Base-by-base conservation (phyloP, 179 eudicot genomes). In the Actinidia chinensis region DNA sequence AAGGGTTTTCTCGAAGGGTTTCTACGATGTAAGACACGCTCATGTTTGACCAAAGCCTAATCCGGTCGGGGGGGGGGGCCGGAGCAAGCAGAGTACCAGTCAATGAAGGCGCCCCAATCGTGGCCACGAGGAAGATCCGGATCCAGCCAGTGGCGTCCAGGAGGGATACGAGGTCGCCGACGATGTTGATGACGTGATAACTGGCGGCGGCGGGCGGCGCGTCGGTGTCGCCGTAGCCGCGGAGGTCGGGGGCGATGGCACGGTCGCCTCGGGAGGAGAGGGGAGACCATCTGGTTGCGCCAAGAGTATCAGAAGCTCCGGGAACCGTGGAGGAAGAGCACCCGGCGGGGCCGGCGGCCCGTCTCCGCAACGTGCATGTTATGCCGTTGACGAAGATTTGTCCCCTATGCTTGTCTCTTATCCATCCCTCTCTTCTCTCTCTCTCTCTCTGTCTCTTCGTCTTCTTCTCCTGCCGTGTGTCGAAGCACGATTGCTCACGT, bases 281-380 rank as follows among this genome's bases (percentile, higher is more conserved):
- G 12, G 84, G n/a, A 36, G 18, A 89, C 73, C 75, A 92, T 89
- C 73, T 92, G 97, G 87, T 90, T 89, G 51, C 97, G 89, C 97
- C 97, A 92, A 0, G 94, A 43, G 84, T 90, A 92, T 92, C 97
- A 91, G 50, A 90, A 87, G 75, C 90, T 94, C 0, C 94, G 97
- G 84, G 88, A 92, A 20, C 97, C 97, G 40, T 90, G 97, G 8
- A 92, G 85, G 75, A 90, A 80, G 1, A 92, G 82, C 48, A 92
- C 82, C 3, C 87, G 52, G 55, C n/a, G n/a, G 88, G 79, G 18
- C 80, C 89, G 2, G 59, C 77, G 0, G n/a, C 95, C 93, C 11
- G 77, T 83, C 68, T 85, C 87, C 5, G 95, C 95, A 52, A 90
- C 81, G 86, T 91, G 95, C 82, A 90, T 80, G 79, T 86, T 90